Base-by-base conservation (phyloP, 305 asterid species). In the Stenogyne calaminthoides region DNA sequence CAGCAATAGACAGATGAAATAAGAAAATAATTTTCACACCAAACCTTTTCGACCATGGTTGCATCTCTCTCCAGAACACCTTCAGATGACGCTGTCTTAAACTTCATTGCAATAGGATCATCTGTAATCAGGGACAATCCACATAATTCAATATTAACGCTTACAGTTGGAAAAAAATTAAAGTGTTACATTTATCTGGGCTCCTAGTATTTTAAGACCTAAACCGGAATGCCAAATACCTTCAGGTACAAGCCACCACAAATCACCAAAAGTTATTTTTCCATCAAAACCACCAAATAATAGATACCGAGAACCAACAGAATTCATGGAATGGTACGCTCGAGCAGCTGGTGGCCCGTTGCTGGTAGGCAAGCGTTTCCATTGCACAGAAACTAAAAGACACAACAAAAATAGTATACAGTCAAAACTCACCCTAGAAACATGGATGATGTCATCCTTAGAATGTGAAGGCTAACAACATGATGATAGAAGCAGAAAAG, bases 201-300 rank as follows among this genome's bases (percentile, higher is more conserved):
- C 64, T 58, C 40, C 15, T 76, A 51, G 36, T 8, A 51, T 36
- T 64, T 25, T 44, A 74, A 74, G 22, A 29, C 15, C 60, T 66
- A 79, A 54, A 61, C 52, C 19, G 25, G 51, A 36, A 61, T 61
- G 59, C 15, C 55, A 54, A 54, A 61, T 84, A 93, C 99, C 98
- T 87, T 89, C 96, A 62, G 99, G 96, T 74, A 95, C 92, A 77
- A 95, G 93, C 99, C 98, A 95, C 99, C 99, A 92, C 54, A 92
- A 81, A 87, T 95, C 98, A 80, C 95, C 96, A 73, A 72, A 95
- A 73, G 98, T 92, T 74, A 84, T 78, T 82, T 95, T 95, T 64
- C 99, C 98, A 66, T 95, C 97, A 80, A 95, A 95, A 44, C 99
- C 99, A 37, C 99, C 99, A 86, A 92, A 90, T 76, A 95, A 79